Base-by-base conservation (phyloP, 2,329 filamentous ascomycete species). In the Escovopsis sp. region DNA sequence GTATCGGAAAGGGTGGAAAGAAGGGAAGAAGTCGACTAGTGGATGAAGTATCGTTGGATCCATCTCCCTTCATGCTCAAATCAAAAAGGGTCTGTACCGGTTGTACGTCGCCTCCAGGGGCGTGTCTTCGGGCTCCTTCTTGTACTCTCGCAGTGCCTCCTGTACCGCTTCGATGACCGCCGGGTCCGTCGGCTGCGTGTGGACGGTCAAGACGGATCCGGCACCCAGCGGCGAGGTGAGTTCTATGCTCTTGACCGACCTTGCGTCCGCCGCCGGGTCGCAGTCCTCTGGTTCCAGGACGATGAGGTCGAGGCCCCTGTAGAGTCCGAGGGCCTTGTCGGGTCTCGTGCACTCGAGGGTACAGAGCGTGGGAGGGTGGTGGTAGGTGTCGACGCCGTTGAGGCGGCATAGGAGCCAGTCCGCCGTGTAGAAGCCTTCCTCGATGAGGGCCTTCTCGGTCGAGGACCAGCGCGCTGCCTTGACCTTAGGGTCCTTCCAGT, bases 391-490 rank as follows among this genome's bases (percentile, higher is more conserved):
- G 23, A 23, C 2, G 7, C 52, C 53, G 36, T 52, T 52, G 23
- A 6, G 4, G 23, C 23, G 23, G 44, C 57, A 63, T 26, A 58
- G 48, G 34, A 64, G 57, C 55, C 58, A 60, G 35, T 61, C 58
- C 5, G 62, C 60, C n/a, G 61, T 64, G 49, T 91, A 89, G 69
- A 80, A 89, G 12, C 81, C 82, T 11, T 71, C 75, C 2, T 74
- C 62, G 39, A 83, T 73, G 44, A 89, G 63, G 23, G 69, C 64
- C 41, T 61, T 59, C 59, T 91, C 84, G 37, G 73, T 69, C 12
- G 65, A 61, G 46, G 68, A 68, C 85, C 85, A 91, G 53, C 83
- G 80, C 37, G 67, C 66, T 43, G 77, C 66, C 58, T 89, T 88
- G 42, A 71, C 71, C 1, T 63, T 62, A 8, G 73, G 69, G 44